phyloP scores from a whole-genome alignment of 2,329 filamentous ascomycete genomes.

The Rugonectria rugulosa region DNA sequence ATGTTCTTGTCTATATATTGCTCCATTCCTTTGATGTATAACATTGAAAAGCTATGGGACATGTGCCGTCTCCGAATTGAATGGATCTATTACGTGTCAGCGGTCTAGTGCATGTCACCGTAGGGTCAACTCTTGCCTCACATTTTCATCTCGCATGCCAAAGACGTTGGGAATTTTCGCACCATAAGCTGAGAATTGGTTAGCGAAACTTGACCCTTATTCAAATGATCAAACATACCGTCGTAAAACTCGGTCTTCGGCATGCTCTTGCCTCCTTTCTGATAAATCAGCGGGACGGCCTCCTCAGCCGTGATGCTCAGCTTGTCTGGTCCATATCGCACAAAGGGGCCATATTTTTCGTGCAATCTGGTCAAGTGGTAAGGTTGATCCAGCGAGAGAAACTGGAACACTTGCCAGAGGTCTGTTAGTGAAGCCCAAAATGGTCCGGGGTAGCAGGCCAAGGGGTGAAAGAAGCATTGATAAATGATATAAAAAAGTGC shows the following conservation, averaged over 20 bases:
- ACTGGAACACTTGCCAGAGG: constrained; percentile 22
- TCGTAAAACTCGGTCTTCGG: constrained; percentile 26
- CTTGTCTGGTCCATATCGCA: constrained; percentile 24
- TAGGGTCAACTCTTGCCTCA: background rate
- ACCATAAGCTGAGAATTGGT: no score
- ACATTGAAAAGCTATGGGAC: constrained; percentile 25
- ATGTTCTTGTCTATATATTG: constrained; percentile 18
- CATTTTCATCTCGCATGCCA: constrained; percentile 17
- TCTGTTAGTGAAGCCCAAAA: constrained; percentile 23
- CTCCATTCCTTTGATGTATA: constrained; percentile 21
- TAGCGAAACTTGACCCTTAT: no score
- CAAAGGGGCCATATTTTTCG: constrained; percentile 19
- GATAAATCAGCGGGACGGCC: constrained; percentile 16
- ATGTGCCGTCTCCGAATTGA: constrained; percentile 23
- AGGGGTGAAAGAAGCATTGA: constrained; percentile 21
- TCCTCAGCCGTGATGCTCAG: constrained; percentile 22
- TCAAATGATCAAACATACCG: no score
- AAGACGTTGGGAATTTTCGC: constrained; percentile 24
- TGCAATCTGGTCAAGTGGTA: constrained; percentile 23
- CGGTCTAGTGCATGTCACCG: background rate
- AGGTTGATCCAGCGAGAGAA: constrained; percentile 16
- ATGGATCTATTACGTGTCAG: constrained; percentile 5
- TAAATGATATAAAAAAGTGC: constrained; percentile 24
- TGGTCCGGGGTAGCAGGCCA: constrained; percentile 21
- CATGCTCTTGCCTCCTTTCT: constrained; percentile 16